Percentiles rank a stretch among this genome's conserved stretches.
phyloP scores from a whole-genome alignment of 208 protist species.

The Leishmania gerbilli region DNA sequence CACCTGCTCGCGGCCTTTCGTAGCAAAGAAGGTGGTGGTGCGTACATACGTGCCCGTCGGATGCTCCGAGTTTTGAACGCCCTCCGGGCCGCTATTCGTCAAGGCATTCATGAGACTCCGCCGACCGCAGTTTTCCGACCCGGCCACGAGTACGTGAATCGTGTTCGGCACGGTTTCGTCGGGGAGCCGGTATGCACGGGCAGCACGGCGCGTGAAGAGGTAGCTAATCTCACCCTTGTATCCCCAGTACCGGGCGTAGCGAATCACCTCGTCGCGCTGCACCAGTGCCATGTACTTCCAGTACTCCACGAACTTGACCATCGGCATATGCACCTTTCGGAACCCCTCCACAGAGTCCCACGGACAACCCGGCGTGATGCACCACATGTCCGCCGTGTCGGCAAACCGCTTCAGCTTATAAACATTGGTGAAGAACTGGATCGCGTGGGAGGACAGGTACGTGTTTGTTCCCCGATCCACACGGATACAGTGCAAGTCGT shows the following conservation, averaged over 20 bases:
- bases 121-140: constrained; percentile 50
- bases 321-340: constrained; percentile 37
- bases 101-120: constrained; percentile 57
- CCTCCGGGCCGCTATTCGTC: constrained; percentile 25
- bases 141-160: constrained; percentile 72
- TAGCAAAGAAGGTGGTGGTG: constrained; percentile 61
- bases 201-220: constrained; percentile 63
- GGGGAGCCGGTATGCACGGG: constrained; percentile 43
- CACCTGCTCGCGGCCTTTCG: constrained; percentile 21
- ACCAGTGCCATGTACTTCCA: constrained; percentile 89
- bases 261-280: constrained; percentile 69
- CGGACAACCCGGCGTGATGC: constrained; percentile 82
- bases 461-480: constrained; percentile 68
- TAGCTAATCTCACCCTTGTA: constrained; percentile 81
- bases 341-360: constrained; percentile 76
- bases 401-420: constrained; percentile 69
- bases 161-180: constrained; percentile 72
- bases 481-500: constrained; percentile 72
- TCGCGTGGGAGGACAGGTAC: constrained; percentile 77
- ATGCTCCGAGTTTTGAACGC: constrained; percentile 3
- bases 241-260: constrained; percentile 86
- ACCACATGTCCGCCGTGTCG: constrained; percentile 61
- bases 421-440: constrained; percentile 86
- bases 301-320: constrained; percentile 82
- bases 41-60: constrained; percentile 33